These are phyloP conservation scores for Trypanosoma avium DNA, from an alignment of 208 protist genomes.

Conservation along the genomic window DNA sequence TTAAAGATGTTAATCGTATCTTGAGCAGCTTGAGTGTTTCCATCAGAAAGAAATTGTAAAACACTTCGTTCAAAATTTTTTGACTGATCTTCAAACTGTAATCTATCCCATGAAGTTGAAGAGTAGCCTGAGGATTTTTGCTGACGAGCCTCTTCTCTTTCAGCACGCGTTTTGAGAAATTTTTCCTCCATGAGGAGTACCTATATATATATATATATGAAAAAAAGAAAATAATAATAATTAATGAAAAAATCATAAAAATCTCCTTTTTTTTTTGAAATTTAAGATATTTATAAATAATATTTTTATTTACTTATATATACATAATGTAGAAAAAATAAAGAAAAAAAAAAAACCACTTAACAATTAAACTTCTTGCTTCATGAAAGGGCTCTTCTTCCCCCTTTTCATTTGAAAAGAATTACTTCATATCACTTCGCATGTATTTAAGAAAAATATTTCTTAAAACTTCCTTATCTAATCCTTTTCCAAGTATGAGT, in stretches of 20 bases:
- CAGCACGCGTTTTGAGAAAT: constrained; percentile 69
- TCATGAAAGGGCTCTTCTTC: no score
- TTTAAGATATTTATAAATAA: no score
- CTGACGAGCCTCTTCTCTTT: constrained; percentile 59
- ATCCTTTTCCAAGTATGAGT: constrained; percentile 67
- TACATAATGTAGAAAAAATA: no score
- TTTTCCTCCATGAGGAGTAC: constrained; percentile 57
- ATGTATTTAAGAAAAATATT: constrained; percentile 66
- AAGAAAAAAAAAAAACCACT: background rate
- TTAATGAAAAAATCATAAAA: no score
- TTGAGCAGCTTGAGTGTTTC: constrained; percentile 42
- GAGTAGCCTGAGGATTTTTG: constrained; percentile 34
- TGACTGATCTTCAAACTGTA: constrained; percentile 63
- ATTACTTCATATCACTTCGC: constrained; percentile 11
- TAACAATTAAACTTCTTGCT: no score
- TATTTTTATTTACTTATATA: no score
- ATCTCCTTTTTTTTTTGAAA: no score
- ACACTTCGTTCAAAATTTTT: constrained; percentile 39
- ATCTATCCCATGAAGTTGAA: constrained; percentile 36
- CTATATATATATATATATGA: constrained; percentile 21
- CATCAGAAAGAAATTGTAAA: constrained; percentile 19
- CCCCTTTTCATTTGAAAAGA: background rate
- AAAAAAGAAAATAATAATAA: constrained; percentile 18
- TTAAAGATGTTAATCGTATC: constrained; percentile 42
- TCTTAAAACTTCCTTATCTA: constrained; percentile 61